Percentiles rank a stretch among this genome's conserved stretches.
phyloP scores from a whole-genome alignment of 2,329 filamentous ascomycete genomes.

The Trichophyton benhamiae region DNA sequence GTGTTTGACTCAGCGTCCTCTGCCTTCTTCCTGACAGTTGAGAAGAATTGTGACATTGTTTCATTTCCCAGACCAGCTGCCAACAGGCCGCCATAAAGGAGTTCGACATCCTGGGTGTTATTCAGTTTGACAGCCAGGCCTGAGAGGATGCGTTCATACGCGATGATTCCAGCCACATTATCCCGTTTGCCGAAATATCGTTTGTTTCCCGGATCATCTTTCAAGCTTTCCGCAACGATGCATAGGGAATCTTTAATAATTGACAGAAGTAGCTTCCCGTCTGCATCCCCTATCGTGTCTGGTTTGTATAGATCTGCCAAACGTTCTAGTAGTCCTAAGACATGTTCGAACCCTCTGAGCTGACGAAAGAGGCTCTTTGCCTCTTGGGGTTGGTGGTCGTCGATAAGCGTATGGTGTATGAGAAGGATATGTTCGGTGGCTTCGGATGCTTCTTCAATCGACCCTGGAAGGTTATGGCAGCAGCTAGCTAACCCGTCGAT shows the following conservation, averaged over 20 bases:
- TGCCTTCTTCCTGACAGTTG: conserved; percentile 25
- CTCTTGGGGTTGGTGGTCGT: conserved; percentile 37
- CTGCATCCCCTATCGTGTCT: conserved; percentile 45
- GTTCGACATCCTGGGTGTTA: conserved; percentile 37
- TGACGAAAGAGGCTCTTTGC: conserved; percentile 73
- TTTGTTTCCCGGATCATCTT: conserved; percentile 71
- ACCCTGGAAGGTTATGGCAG: conserved; percentile 20
- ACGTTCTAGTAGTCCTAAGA: conserved; percentile 56
- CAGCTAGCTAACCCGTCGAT: conserved; percentile 27
- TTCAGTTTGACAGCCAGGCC: conserved; percentile 50
- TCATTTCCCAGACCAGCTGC: conserved; percentile 72
- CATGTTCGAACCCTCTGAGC: conserved; percentile 61
- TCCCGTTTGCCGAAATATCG: conserved; percentile 72
- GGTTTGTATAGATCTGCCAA: conserved; percentile 63
- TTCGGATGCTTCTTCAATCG: conserved; percentile 24
- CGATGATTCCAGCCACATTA: conserved; percentile 64
- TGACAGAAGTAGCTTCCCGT: conserved; percentile 55
- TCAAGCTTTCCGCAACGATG: conserved; percentile 62
- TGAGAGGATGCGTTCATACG: conserved; percentile 57
- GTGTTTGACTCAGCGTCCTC: conserved; percentile 9
- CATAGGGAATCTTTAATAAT: conserved; percentile 46
- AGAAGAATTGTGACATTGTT: conserved; percentile 56
- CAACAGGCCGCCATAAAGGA: conserved; percentile 71
- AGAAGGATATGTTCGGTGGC: conserved; percentile 49
- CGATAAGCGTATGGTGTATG: conserved; percentile 53